Evolutionary conservation across 805 yeast genomes (phyloP).

Genomic region (Spathaspora arborariae): DNA sequence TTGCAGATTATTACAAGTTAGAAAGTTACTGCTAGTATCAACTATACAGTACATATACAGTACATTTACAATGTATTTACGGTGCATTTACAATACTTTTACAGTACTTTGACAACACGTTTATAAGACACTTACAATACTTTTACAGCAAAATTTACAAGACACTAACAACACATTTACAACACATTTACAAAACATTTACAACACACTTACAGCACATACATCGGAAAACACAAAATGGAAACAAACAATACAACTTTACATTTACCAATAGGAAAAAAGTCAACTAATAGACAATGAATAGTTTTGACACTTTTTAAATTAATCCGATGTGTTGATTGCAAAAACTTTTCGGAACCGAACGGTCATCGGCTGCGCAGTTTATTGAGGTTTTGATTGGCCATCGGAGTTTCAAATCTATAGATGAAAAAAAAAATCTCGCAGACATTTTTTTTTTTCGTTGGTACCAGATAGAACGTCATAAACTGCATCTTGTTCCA

Average conservation of each 20-base stretch:
- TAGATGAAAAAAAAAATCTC: background rate
- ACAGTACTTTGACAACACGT: too few species aligned
- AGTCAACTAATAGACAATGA: background rate
- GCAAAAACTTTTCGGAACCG: constrained; percentile 1
- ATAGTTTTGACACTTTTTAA: background rate
- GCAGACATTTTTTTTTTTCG: background rate
- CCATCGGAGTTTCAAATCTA: background rate
- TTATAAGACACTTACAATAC: too few species aligned
- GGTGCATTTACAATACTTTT: too few species aligned
- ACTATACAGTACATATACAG: too few species aligned
- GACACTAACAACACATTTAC: too few species aligned
- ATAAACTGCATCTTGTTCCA: background rate
- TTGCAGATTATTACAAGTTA: too few species aligned
- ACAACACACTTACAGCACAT: too few species aligned
- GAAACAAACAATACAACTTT: background rate
- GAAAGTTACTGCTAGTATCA: too few species aligned
- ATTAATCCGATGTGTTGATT: background rate
- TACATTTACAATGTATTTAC: too few species aligned
- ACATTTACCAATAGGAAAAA: background rate
- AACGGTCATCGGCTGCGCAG: background rate
- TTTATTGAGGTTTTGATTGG: background rate
- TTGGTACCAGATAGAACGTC: background rate
- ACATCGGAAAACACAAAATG: background rate
- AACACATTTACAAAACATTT: too few species aligned
- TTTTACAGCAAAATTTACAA: too few species aligned